phyloP scores from a whole-genome alignment of 306 rosid species.

The Senna siamea region DNA sequence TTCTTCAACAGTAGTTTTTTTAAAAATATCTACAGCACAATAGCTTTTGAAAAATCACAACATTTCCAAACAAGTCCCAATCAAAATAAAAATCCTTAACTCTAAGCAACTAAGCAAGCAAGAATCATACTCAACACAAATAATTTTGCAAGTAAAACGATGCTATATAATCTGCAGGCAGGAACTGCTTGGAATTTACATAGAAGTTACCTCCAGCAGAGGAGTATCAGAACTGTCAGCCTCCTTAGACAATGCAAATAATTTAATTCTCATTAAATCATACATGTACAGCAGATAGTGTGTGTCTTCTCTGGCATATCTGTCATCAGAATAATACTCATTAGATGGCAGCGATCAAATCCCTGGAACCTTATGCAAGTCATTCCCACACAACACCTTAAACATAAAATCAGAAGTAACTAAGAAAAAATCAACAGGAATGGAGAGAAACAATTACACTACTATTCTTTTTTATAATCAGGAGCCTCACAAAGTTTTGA shows the following conservation, averaged over 20 bases:
- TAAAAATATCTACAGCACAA: not conserved
- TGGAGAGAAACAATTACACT: not conserved
- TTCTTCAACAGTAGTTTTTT: not conserved
- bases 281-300: constrained; percentile 86
- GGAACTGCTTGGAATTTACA: not conserved
- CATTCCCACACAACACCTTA: constrained; percentile 33
- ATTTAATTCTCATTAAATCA: constrained; percentile 74
- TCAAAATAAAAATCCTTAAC: constrained; percentile 17
- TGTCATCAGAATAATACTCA: constrained; percentile 50
- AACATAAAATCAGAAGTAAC: constrained; percentile 18
- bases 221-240: constrained; percentile 64
- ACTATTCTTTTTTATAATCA: not conserved
- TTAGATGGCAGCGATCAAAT: constrained; percentile 44
- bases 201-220: constrained; percentile 69
- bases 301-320: constrained; percentile 98
- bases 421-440: constrained; percentile 5
- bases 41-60: not conserved
- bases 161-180: constrained; percentile 1
- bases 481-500: not conserved
- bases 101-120: constrained; percentile 2
- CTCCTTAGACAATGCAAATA: constrained; percentile 66
- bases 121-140: constrained; percentile 23
- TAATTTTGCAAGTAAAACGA: constrained; percentile 10
- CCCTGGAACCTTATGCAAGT: constrained; percentile 10
- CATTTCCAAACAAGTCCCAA: not conserved